Evolutionary conservation across 208 protist genomes (phyloP).

Genomic region (Trypanosoma congolense): DNA sequence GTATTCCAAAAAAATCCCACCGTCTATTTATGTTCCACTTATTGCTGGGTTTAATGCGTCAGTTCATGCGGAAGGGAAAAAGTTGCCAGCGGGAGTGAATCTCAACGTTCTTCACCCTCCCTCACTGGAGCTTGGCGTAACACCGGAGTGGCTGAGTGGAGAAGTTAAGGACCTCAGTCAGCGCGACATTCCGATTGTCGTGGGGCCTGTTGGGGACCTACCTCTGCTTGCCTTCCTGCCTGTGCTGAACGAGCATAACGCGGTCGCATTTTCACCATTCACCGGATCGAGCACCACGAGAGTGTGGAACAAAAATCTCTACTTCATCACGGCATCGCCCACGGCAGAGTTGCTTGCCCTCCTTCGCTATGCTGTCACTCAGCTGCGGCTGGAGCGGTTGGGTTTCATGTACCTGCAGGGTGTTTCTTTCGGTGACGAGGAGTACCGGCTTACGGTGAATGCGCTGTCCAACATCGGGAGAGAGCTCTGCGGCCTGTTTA

Average conservation of each 20-base stretch:
- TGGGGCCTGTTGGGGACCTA: background rate
- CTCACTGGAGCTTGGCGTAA: background rate
- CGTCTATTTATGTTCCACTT: background rate
- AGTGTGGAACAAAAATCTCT: constrained; percentile 6
- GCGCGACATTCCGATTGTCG: background rate
- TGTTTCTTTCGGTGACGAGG: background rate
- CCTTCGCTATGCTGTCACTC: constrained; percentile 15
- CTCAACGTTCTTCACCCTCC: background rate
- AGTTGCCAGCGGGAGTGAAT: background rate
- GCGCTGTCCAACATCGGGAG: constrained; percentile 10
- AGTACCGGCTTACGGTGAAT: background rate
- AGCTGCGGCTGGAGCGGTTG: constrained; percentile 3
- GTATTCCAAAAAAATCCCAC: background rate
- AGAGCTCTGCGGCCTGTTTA: constrained; percentile 1
- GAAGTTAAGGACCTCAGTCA: background rate
- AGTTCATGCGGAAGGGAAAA: background rate
- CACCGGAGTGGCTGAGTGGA: background rate
- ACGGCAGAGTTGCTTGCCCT: constrained; percentile 13
- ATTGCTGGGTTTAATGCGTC: background rate
- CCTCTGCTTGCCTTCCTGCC: background rate
- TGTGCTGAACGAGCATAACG: background rate
- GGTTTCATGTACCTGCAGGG: background rate
- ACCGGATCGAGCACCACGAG: background rate
- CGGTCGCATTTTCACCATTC: background rate
- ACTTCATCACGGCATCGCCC: constrained; percentile 33